Base-by-base conservation (phyloP, 805 yeast species). In the Candida loeiensis region DNA sequence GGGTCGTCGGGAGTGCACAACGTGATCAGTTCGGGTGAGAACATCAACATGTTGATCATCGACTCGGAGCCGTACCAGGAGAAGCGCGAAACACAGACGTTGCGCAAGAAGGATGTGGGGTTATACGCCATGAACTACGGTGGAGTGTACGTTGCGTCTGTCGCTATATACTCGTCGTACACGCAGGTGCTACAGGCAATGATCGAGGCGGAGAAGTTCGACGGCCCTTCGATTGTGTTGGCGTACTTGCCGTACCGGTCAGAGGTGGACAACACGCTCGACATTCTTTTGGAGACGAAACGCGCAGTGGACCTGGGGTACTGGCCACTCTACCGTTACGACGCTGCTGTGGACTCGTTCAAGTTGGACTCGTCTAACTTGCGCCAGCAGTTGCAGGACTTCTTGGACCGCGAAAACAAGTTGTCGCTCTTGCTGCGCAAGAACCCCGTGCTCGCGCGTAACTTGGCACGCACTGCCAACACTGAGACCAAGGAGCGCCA, bases 121-220 rank as follows among this genome's bases (percentile, higher is more conserved):
- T 70, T 91, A 34, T 91, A 88, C 59, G 96, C 96, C 34, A 86
- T 91, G 96, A 86, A 87, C 63, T 87, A 82, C 53, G 93, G 95
- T 42, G 77, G 81, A 47, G 82, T 85, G 33, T 91, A 88, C 57
- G 96, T 90, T 51, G 96, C 97, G 6, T 87, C 96, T 14, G 89
- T 89, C 40, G 97, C 97, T 17, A 82, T 90, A 30, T 91, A 91
- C 63, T 77, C 95, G 2, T 88, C 96, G 2, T 91, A 90, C 68
- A 86, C 97, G 4, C 98, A 91, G 66, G 82, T 90, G 4, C 71
- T 91, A 49, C 87, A 91, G 50, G 89, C 97, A 0, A 67, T 91
- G 35, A 71, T 85, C 40, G 98, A 91, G 64, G 97, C 97, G n/a
- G 82, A 86, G 50, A 76, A 77, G 47, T 91, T 79, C 59, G 69